Evolutionary conservation across 495 filamentous ascomycete genomes (phyloP), one percentile per base, ranked within the genome.

Genomic region (Platismatia glauca): DNA sequence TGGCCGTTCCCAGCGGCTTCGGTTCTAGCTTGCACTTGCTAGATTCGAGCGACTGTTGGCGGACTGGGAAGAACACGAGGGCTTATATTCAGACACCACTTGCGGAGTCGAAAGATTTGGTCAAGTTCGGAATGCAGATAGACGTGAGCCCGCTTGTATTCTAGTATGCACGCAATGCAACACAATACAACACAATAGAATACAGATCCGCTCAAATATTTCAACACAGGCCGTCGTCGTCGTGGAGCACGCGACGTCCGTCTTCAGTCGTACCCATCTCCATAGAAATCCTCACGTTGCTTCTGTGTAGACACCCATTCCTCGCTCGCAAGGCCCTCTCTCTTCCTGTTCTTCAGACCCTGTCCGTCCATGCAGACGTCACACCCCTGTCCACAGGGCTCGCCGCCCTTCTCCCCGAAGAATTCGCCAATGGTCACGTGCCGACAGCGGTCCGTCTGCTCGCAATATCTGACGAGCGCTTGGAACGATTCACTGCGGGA

Each of bases 361-460:
- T 71, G 71, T 6, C 75, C 69, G 60, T 95, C 88, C 74, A 97
- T 97, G 70, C 91, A 90, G 73, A 84, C 88, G 75, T 97, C 93
- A 70, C 93, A 97, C 13, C 92, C 91, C 74, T 81, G 90, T 62
- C 95, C 84, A 68, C 93, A 97, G 33, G 71, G 72, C 37, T 84
- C 81, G 57, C 76, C 71, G 60, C 73, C 70, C 33, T 71, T 70
- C 70, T 97, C 91, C 1, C 86, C 89, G 74, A 96, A 97, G 66
- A 95, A 92, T 56, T 81, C 80, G 52, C 83, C 86, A 65, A 97
- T 93, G 15, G 86, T 66, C 57, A 80, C 74, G 72, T 97, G 93
- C 61, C 92, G 77, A 69, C 93, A 97, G 5, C 74, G 75, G 7
- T 72, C 78, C 3, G 85, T 88, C 37, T 79, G 80, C 73, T 97